Conservation (phyloP, 2,329 filamentous ascomycete species). For the Phaeoacremonium minimum region DNA sequence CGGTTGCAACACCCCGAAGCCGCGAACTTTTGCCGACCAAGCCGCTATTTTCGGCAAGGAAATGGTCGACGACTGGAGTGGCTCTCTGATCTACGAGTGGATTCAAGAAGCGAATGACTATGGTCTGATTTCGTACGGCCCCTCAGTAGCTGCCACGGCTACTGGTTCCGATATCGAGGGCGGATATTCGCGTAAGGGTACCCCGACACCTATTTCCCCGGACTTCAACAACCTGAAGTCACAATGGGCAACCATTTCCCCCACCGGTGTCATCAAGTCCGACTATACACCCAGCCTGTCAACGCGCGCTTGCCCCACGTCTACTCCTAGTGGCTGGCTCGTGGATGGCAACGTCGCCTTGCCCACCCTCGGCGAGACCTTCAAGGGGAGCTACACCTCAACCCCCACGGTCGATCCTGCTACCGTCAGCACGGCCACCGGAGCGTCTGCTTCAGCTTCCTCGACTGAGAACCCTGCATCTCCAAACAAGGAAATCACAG, state of each 20-base stretch:
- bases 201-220: conserved; percentile 66
- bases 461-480: conserved; percentile 35
- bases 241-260: conserved; percentile 70
- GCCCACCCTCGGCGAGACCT: conserved; percentile 61
- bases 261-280: conserved; percentile 62
- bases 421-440: conserved; percentile 17
- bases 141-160: conserved; percentile 45
- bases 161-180: conserved; percentile 54
- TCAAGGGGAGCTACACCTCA: conserved; percentile 18
- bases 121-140: conserved; percentile 73
- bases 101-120: conserved; percentile 81
- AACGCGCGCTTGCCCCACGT: conserved; percentile 65
- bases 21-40: conserved; percentile 67
- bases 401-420: conserved; percentile 21
- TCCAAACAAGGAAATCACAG: conserved; percentile 40
- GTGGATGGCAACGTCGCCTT: conserved; percentile 66
- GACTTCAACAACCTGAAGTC: conserved; percentile 75
- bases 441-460: conserved; percentile 16
- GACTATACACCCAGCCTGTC: conserved; percentile 62
- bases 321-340: conserved; percentile 66
- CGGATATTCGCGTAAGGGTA: conserved; percentile 67
- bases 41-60: conserved; percentile 68
- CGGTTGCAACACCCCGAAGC: conserved; percentile 66
- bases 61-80: conserved; percentile 69
- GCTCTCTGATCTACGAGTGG: conserved; percentile 86